Percentiles rank a stretch among this genome's conserved stretches.
These are phyloP conservation scores for Wickerhamomyces sp. DNA, from an alignment of 1,139 yeast genomes.

Conservation along the genomic window DNA sequence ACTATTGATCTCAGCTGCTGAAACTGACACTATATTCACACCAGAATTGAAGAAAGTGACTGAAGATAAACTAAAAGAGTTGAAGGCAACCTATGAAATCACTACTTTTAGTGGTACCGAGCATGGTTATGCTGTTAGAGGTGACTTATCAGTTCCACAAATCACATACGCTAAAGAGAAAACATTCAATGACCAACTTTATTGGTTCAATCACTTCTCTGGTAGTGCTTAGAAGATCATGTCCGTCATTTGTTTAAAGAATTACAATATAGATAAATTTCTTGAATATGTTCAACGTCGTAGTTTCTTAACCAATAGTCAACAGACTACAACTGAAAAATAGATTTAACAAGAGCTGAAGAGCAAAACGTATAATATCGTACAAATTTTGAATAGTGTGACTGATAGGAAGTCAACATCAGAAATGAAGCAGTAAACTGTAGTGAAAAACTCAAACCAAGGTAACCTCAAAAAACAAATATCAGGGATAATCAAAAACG, in stretches of 20 bases:
- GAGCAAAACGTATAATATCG: too few species aligned
- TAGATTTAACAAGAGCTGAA: too few species aligned
- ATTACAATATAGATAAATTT: too few species aligned
- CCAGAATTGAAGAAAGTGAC: constrained; percentile 56
- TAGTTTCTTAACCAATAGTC: too few species aligned
- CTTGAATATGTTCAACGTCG: too few species aligned
- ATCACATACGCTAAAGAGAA: constrained; percentile 68
- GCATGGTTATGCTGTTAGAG: constrained; percentile 79
- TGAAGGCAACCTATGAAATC: constrained; percentile 49
- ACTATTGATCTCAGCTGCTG: constrained; percentile 66
- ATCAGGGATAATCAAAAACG: not conserved
- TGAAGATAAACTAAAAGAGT: constrained; percentile 49
- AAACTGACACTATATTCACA: constrained; percentile 58
- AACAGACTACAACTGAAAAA: too few species aligned
- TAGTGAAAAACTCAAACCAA: too few species aligned
- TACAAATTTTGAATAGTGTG: too few species aligned
- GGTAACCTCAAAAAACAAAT: too few species aligned
- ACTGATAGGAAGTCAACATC: too few species aligned
- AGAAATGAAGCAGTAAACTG: too few species aligned
- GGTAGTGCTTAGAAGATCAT: not conserved
- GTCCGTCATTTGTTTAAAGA: too few species aligned
- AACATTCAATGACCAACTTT: constrained; percentile 53
- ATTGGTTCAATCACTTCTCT: constrained; percentile 38
- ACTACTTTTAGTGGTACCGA: constrained; percentile 54
- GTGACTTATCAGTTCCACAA: constrained; percentile 52